Percentiles rank a stretch among this genome's conserved stretches.
Conservation (phyloP, 2,329 filamentous ascomycete species). For the Cercospora janseana region DNA sequence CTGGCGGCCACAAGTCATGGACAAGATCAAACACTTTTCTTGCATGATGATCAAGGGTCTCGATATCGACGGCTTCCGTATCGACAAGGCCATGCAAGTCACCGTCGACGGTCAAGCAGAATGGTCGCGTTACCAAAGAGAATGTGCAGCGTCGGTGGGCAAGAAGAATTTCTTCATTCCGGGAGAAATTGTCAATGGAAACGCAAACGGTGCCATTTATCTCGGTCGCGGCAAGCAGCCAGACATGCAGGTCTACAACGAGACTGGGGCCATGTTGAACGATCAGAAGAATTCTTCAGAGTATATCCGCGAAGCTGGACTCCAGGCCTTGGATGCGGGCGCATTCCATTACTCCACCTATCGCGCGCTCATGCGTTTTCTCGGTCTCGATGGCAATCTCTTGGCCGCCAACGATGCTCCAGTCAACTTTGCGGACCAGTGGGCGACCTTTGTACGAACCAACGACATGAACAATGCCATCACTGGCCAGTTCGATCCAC, state of each 20-base stretch:
- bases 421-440: constrained; percentile 54
- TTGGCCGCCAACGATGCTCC: constrained; percentile 55
- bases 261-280: constrained; percentile 50
- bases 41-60: constrained; percentile 62
- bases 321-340: constrained; percentile 57
- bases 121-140: constrained; percentile 57
- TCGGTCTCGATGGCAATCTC: constrained; percentile 59
- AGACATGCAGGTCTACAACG: constrained; percentile 50
- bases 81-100: constrained; percentile 65
- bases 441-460: constrained; percentile 57
- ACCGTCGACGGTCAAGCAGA: constrained; percentile 61
- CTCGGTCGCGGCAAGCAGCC: constrained; percentile 62
- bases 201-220: constrained; percentile 60
- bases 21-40: constrained; percentile 59
- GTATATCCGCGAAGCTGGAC: constrained; percentile 54
- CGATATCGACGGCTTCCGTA: constrained; percentile 66
- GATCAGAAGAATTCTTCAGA: constrained; percentile 45
- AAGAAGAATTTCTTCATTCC: constrained; percentile 65
- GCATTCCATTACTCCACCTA: constrained; percentile 67
- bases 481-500: constrained; percentile 61
- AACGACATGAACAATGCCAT: constrained; percentile 62
- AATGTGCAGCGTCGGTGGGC: constrained; percentile 56
- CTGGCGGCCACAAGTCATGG: constrained; percentile 59
- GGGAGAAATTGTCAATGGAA: constrained; percentile 63
- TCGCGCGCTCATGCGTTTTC: constrained; percentile 59